Percentiles rank a stretch among this genome's conserved stretches.
Conservation (phyloP, 257 asterid species). For the Solanum appendiculatum region DNA sequence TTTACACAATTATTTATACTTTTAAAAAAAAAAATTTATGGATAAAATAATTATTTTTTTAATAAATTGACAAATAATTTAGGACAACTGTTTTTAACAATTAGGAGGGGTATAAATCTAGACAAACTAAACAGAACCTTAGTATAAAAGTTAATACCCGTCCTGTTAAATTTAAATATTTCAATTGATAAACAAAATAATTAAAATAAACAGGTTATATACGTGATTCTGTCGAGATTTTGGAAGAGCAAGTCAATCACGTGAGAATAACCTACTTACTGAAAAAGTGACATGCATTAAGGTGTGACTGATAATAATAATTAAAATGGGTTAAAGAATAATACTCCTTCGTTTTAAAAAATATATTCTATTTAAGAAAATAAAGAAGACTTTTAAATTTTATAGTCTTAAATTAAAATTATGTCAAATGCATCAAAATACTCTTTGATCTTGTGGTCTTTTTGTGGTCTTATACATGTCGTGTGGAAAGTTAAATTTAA, state of each 20-base stretch:
- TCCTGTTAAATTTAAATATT: neutral
- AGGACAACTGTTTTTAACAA: neutral
- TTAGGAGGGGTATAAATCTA: neutral
- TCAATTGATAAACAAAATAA: neutral
- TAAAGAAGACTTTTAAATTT: too few relatives aligned
- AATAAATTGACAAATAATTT: too few relatives aligned
- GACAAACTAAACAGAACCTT: neutral
- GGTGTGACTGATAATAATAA: neutral
- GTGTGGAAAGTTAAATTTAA: too few relatives aligned
- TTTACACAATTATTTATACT: too few relatives aligned
- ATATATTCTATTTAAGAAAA: too few relatives aligned
- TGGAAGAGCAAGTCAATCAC: neutral
- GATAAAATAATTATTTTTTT: too few relatives aligned
- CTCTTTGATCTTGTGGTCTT: fast-evolving
- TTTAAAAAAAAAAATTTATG: too few relatives aligned
- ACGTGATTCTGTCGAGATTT: neutral
- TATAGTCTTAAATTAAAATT: too few relatives aligned
- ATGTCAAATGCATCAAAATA: too few relatives aligned
- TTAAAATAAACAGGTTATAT: neutral
- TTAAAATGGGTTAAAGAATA: neutral
- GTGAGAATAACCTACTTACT: neutral
- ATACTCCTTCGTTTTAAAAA: neutral
- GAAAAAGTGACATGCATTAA: neutral
- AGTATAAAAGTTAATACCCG: neutral
- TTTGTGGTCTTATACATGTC: fast-evolving